Evolutionary conservation across 176 grass and related monocot species (phyloP).

Genomic region (Canna indica): DNA sequence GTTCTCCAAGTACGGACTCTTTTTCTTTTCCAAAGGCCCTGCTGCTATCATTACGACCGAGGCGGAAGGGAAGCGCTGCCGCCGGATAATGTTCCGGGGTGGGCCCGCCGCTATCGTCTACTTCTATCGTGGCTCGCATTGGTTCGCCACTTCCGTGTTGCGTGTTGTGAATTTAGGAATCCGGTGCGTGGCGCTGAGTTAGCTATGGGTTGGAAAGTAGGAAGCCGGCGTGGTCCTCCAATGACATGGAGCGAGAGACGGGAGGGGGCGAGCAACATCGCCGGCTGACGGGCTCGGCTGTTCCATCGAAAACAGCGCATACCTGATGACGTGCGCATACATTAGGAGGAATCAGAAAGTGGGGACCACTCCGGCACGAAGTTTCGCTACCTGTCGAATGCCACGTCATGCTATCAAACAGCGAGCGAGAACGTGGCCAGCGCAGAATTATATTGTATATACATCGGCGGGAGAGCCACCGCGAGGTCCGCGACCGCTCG

Average conservation of each 20-base stretch:
- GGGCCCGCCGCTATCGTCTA: no score
- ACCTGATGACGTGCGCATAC: no score
- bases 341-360: neutral
- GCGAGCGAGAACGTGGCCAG: neutral
- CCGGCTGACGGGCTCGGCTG: neutral
- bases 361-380: no score
- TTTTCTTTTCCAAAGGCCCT: neutral
- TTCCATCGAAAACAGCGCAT: neutral
- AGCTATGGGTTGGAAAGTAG: conserved; percentile 3
- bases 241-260: no score
- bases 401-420: neutral
- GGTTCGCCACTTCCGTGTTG: neutral
- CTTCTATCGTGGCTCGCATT: neutral
- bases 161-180: neutral
- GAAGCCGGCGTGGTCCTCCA: no score
- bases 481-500: no score
- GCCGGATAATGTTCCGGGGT: no score
- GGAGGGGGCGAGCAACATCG: neutral
- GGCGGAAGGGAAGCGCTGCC: neutral
- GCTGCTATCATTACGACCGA: neutral
- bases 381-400: no score
- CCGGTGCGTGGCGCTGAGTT: neutral
- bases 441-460: no score
- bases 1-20: neutral
- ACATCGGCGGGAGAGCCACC: no score